phyloP scores from a whole-genome alignment of 352 stramenopile species.

The Phytophthora lateralis region DNA sequence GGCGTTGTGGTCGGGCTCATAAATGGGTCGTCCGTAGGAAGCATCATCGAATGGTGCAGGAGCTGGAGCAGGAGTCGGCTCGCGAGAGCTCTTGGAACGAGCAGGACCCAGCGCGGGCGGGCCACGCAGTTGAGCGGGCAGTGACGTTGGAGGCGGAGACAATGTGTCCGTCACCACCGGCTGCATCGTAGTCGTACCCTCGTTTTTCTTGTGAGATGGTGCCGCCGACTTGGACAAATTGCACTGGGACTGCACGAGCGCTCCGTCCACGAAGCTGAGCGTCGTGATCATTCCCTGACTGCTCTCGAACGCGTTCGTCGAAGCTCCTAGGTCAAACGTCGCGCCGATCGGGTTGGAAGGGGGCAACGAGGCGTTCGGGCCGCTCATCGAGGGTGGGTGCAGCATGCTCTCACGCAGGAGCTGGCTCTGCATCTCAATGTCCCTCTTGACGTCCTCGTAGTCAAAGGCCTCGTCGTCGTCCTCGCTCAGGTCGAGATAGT shows the following conservation, averaged over 20 bases:
- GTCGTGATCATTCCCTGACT: conserved; percentile 49
- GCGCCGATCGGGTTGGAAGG: conserved; percentile 32
- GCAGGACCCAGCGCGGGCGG: conserved; percentile 14
- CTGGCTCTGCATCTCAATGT: conserved; percentile 79
- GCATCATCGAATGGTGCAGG: conserved; percentile 32
- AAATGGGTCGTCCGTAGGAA: conserved; percentile 38
- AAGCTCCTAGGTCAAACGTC: conserved; percentile 34
- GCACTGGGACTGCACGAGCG: conserved; percentile 44
- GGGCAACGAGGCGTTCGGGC: conserved; percentile 37
- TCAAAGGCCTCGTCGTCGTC: conserved; percentile 69
- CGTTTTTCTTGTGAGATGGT: conserved; percentile 20
- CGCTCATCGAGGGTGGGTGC: conserved; percentile 40
- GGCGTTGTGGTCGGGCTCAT: conserved; percentile 57
- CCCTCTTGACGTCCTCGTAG: conserved; percentile 75
- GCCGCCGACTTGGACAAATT: conserved; percentile 32
- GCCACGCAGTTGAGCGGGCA: conserved; percentile 9
- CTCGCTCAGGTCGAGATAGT: conserved; percentile 67
- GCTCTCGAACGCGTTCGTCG: conserved; percentile 42
- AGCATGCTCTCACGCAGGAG: conserved; percentile 80
- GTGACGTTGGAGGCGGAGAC: conserved; percentile 23
- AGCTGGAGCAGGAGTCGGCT: conserved; percentile 4
- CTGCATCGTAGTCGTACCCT: neutral
- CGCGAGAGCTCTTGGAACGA: conserved; percentile 32
- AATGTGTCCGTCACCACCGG: conserved; percentile 32
- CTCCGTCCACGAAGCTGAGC: conserved; percentile 45